Base-by-base conservation (phyloP, 331 rosid genomes). In the Acacia concinna region DNA sequence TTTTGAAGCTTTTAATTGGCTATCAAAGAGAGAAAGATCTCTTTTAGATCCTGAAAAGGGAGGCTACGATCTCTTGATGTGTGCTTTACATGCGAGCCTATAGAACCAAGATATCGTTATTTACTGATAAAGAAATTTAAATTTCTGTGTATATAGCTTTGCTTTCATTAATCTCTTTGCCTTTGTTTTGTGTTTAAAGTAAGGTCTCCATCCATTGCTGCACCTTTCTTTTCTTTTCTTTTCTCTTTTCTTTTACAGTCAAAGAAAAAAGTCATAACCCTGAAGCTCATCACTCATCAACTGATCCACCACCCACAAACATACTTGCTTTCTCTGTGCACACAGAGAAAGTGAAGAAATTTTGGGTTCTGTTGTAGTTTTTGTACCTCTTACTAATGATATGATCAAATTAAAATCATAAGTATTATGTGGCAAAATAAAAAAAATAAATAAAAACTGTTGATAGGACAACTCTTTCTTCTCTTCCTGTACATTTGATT, bases 231-330 rank as follows among this genome's bases (percentile, higher is more conserved):
- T 67, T 67, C n/a, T 46, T 72, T 77, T 87, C 89, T 89, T 87
- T 89, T 89, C 44, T 79, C 73, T 59, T 76, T 68, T 67, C 89
- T 89, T 87, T 89, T 90, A 75, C 94, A 87, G 97, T 93, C 87
- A 89, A 83, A 75, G 81, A 80, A 88, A 88, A 90, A 88, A 90
- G 97, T 88, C 91, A 84, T 85, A n/a, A 59, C 20, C 57, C 65
- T 78, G 81, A 69, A 84, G 78, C 75, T 79, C 34, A 62, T 30
- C 68, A 62, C 54, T 68, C 44, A 70, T 44, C 18, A 44, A 76
- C 68, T 78, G 59, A 78, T 70, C 84, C 51, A 35, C 82, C 78
- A 35, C 82, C 78, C 31, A n/a, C 65, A 57, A 80, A 79, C 59
- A 72, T 30, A 28, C 35, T 65, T n/a, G 5, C 54, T 23, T 71